Base-by-base conservation (phyloP, 805 yeast genomes). In the Starmerella powellii region DNA sequence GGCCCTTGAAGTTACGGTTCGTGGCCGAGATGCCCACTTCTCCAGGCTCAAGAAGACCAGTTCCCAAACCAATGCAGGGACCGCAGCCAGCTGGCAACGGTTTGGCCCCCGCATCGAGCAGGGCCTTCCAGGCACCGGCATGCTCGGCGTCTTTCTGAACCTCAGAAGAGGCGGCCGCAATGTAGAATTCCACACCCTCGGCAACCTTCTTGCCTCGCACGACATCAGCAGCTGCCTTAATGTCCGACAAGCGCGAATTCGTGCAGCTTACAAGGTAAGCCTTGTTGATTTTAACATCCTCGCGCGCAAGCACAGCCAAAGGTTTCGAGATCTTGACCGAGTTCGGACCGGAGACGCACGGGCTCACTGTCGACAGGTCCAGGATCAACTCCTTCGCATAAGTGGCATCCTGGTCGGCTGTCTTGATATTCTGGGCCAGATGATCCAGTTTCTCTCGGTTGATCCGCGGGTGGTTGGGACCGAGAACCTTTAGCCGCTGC, bases 11-110 rank as follows among this genome's bases (percentile, higher is more conserved):
- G 66, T 91, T 91, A 68, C 99, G 78, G 69, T 91, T 91, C 6
- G 98, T 91, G 45, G 98, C 98, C 50, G 95, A 83, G 56, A 91
- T 91, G 51, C 99, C 98, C 45, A 91, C 94, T 63, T 91, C 97
- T 34, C 98, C 98, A 28, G 84, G 88, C 63, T 91, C 78, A 52
- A 91, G 68, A 50, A 91, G 68, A 38, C 99, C 99, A 23, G 93
- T 72, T 42, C 99, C 99, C 42, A 91, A 69, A 29, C 99, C 99
- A 58, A 91, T 91, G 68, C 99, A 91, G 19, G 99, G 99, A 35
- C 99, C 99, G 67, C 99, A 91, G 18, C 99, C 99, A 13, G 98
- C 94, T 17, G 97, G 97, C 54, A 91, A 73, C 28, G 95, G 84
- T 54, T 67, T 82, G 46, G 95, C 94, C 40, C 99, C 99, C 8